phyloP scores from a whole-genome alignment of 192 early-diverging fungal genomes.

The Dispira simplex region DNA sequence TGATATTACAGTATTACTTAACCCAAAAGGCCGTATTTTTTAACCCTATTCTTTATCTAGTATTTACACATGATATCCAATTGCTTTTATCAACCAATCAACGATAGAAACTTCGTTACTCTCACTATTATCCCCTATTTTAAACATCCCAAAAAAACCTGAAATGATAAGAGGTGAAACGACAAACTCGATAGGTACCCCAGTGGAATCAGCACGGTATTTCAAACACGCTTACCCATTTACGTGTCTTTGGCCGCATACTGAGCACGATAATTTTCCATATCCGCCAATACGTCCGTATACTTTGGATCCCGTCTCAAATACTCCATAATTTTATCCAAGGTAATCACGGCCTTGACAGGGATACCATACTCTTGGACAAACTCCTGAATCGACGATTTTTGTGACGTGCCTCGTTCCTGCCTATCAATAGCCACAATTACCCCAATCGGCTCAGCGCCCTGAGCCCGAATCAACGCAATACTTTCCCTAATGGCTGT shows the following conservation, averaged over 20 bases:
- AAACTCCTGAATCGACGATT: slow-evolving; percentile 87
- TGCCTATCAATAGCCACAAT: slow-evolving; percentile 88
- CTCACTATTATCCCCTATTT: too few relatives aligned
- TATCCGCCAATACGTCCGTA: slow-evolving; percentile 41
- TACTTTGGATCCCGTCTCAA: slow-evolving; percentile 53
- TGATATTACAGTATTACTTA: too few relatives aligned
- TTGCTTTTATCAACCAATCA: too few relatives aligned
- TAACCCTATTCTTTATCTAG: too few relatives aligned
- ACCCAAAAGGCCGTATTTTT: too few relatives aligned
- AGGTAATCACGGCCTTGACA: slow-evolving; percentile 72
- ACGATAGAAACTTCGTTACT: too few relatives aligned
- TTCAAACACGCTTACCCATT: too few relatives aligned
- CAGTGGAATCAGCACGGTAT: too few relatives aligned
- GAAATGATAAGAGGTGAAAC: too few relatives aligned
- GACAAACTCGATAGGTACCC: too few relatives aligned
- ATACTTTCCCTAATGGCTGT: slow-evolving; percentile 94
- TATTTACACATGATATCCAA: too few relatives aligned
- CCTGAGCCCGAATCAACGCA: slow-evolving; percentile 54
- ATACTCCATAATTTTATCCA: slow-evolving; percentile 81
- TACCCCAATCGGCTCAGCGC: slow-evolving; percentile 66
- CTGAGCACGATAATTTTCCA: slow-evolving; percentile 63
- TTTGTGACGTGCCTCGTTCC: slow-evolving; percentile 56
- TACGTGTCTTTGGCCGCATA: slow-evolving; percentile 56
- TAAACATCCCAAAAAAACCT: too few relatives aligned
- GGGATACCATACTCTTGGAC: slow-evolving; percentile 61